Conservation (phyloP, 257 asterid genomes). For the Plectranthus barbatus region DNA sequence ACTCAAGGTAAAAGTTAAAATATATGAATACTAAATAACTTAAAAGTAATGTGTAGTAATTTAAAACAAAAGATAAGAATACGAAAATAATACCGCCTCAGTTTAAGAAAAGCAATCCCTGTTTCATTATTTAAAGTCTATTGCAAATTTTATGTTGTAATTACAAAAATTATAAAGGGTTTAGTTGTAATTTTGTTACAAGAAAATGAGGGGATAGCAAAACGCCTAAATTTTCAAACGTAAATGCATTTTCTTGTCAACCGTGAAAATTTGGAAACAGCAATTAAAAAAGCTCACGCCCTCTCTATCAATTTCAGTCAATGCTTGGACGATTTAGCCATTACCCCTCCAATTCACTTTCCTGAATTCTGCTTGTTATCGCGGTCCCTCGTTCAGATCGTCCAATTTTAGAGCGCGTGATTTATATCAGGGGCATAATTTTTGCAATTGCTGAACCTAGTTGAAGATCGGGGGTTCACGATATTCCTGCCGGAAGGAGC, state of each 20-base stretch:
- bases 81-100: no score
- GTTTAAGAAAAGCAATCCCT: no score
- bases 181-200: no score
- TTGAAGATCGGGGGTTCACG: conserved; percentile 25
- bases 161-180: no score
- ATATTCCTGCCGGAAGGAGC: conserved; percentile 10
- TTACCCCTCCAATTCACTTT: neutral
- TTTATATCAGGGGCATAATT: conserved; percentile 4
- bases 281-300: conserved; percentile 10
- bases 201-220: no score
- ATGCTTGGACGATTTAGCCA: neutral
- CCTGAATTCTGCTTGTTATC: conserved; percentile 3
- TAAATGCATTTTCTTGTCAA: neutral
- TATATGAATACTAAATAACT: no score
- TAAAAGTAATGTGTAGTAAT: no score
- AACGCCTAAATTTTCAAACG: neutral
- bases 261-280: conserved; percentile 4
- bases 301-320: conserved; percentile 18
- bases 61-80: no score
- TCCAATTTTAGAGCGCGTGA: conserved; percentile 13
- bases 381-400: conserved; percentile 12
- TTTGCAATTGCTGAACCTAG: neutral
- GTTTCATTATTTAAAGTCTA: no score
- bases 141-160: no score
- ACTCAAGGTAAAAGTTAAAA: no score